Conservation (phyloP, 257 asterid species). For the Cynanchum wilfordii region DNA sequence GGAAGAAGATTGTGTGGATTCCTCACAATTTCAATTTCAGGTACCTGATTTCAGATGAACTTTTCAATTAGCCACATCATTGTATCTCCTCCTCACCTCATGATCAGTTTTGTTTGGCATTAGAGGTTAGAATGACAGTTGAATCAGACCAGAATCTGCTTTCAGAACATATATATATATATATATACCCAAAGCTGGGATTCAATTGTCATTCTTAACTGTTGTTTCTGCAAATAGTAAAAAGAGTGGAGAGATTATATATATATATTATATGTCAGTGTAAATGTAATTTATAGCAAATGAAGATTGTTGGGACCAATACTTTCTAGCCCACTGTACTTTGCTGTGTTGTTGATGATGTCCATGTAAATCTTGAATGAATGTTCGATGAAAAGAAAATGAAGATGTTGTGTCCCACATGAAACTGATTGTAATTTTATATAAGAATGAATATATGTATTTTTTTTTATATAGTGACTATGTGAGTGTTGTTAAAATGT, state of each 20-base stretch:
- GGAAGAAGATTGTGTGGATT: slow-evolving; percentile 60
- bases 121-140: slow-evolving; percentile 33
- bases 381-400: background rate
- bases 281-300: background rate
- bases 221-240: background rate
- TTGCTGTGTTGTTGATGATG: background rate
- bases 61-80: slow-evolving; percentile 23
- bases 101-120: background rate
- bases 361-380: background rate
- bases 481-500: too few relatives aligned
- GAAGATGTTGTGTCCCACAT: too few relatives aligned
- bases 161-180: background rate
- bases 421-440: too few relatives aligned
- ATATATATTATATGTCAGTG: background rate
- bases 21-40: slow-evolving; percentile 72
- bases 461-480: too few relatives aligned
- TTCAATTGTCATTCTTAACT: slow-evolving; percentile 37
- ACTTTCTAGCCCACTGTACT: background rate
- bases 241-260: too few relatives aligned
- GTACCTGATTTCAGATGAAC: slow-evolving; percentile 51
- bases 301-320: background rate
- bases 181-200: slow-evolving; percentile 16
- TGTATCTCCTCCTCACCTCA: too few relatives aligned
- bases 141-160: slow-evolving; percentile 26
- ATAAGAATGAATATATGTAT: too few relatives aligned